phyloP scores from a whole-genome alignment of 1,284 basidiomycete species.

The Ganoderma meredithae region DNA sequence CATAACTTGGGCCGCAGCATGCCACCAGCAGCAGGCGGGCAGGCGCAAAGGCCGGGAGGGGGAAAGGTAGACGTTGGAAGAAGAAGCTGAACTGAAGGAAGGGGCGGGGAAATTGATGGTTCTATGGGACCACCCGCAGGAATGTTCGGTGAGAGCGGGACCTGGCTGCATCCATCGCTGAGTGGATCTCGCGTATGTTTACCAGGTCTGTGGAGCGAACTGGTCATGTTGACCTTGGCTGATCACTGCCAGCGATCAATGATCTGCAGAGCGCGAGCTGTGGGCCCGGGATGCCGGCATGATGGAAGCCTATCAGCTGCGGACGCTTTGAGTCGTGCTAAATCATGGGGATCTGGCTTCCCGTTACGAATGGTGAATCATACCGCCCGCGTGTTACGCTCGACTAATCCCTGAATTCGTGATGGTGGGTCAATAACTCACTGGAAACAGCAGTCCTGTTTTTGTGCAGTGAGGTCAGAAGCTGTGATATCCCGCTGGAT shows the following conservation, averaged over 20 bases:
- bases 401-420: too few relatives aligned
- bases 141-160: not conserved
- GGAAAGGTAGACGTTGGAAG: too few relatives aligned
- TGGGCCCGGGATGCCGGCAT: not conserved
- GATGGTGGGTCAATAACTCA: too few relatives aligned
- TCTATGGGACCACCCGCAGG: not conserved
- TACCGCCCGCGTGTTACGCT: not conserved
- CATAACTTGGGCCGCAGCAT: slow-evolving; percentile 21
- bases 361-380: not conserved
- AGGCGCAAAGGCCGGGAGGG: not conserved
- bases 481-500: too few relatives aligned
- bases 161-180: not conserved
- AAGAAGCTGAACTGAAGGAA: slow-evolving; percentile 11
- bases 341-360: not conserved
- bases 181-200: not conserved
- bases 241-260: not conserved
- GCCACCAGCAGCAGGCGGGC: not conserved
- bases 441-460: too few relatives aligned
- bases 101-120: slow-evolving; percentile 17
- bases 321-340: not conserved
- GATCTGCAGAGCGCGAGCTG: not conserved
- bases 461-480: too few relatives aligned
- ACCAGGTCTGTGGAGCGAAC: too few relatives aligned
- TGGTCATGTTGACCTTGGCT: too few relatives aligned
- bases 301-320: not conserved